Conservation (phyloP, 169 alveolate species). For the Cryptosporidium parvum region DNA sequence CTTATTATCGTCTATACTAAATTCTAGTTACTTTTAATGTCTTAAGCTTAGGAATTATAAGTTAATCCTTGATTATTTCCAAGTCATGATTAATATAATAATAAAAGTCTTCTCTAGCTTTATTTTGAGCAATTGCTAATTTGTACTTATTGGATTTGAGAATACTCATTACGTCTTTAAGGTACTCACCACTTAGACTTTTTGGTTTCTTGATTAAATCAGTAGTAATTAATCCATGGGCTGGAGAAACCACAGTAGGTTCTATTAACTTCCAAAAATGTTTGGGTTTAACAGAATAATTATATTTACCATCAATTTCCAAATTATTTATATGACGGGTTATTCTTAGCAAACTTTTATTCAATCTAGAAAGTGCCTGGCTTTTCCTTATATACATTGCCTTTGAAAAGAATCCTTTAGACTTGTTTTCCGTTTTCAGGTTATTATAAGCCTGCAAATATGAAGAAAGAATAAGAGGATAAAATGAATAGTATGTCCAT, state of each 20-base stretch:
- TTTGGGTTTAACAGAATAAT: slow-evolving; percentile 8
- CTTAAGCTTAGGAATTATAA: not conserved
- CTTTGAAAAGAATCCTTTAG: slow-evolving; percentile 36
- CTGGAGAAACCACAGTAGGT: slow-evolving; percentile 56
- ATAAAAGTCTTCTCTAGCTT: slow-evolving; percentile 61
- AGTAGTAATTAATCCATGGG: slow-evolving; percentile 51
- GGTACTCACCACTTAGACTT: slow-evolving; percentile 53
- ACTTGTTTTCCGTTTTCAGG: not conserved
- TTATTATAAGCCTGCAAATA: slow-evolving; percentile 21
- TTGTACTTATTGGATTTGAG: slow-evolving; percentile 55
- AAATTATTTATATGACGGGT: slow-evolving; percentile 31
- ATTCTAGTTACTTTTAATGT: not conserved
- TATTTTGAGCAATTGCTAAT: slow-evolving; percentile 60
- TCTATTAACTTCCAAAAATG: slow-evolving; percentile 44
- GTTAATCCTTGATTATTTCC: not conserved
- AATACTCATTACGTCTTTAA: slow-evolving; percentile 36
- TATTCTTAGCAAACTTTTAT: slow-evolving; percentile 21
- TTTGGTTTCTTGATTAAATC: slow-evolving; percentile 49
- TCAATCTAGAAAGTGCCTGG: slow-evolving; percentile 31
- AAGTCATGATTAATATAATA: slow-evolving; percentile 57
- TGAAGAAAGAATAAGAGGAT: slow-evolving; percentile 41
- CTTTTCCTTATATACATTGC: slow-evolving; percentile 10
- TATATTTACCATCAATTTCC: slow-evolving; percentile 14
- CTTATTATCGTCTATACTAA: not conserved
- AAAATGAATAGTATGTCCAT: slow-evolving; percentile 41